Evolutionary conservation across 306 rosid genomes (phyloP).

Genomic region (Glycyrrhiza uralensis): DNA sequence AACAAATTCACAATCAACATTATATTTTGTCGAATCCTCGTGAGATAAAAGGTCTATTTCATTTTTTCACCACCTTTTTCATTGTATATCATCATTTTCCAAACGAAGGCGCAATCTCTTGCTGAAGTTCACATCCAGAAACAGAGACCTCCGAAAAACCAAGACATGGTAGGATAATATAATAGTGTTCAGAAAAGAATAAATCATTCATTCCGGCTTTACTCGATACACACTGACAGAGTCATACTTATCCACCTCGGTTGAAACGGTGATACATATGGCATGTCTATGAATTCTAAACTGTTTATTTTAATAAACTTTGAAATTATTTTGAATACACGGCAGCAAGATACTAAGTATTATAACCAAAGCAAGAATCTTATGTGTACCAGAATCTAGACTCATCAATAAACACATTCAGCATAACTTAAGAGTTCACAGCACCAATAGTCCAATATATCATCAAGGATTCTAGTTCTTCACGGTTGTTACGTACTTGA

Average conservation of each 20-base stretch:
- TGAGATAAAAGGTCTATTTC: background rate
- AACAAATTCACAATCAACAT: background rate
- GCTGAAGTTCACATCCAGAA: background rate
- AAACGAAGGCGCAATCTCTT: background rate
- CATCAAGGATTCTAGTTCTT: constrained; percentile 41
- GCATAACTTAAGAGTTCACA: constrained; percentile 19
- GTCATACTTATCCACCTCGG: background rate
- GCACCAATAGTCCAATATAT: constrained; percentile 15
- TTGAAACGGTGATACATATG: background rate
- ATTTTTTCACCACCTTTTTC: background rate
- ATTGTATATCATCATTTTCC: background rate
- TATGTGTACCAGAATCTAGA: constrained; percentile 16
- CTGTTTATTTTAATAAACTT: constrained; percentile 1
- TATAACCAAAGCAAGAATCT: constrained; percentile 17
- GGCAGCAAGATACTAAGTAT: constrained; percentile 5
- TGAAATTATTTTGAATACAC: constrained; percentile 23
- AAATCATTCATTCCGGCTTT: background rate
- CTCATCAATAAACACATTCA: constrained; percentile 28
- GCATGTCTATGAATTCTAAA: background rate
- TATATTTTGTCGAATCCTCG: background rate
- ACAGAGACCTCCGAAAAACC: background rate
- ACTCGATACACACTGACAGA: background rate
- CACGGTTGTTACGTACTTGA: constrained; percentile 73
- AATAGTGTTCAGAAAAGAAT: background rate
- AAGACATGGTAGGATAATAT: background rate